Evolutionary conservation across 371 early-diverging fungal genomes (phyloP), one percentile per base, ranked within the genome.

Genomic region (Funneliformis caledonium): DNA sequence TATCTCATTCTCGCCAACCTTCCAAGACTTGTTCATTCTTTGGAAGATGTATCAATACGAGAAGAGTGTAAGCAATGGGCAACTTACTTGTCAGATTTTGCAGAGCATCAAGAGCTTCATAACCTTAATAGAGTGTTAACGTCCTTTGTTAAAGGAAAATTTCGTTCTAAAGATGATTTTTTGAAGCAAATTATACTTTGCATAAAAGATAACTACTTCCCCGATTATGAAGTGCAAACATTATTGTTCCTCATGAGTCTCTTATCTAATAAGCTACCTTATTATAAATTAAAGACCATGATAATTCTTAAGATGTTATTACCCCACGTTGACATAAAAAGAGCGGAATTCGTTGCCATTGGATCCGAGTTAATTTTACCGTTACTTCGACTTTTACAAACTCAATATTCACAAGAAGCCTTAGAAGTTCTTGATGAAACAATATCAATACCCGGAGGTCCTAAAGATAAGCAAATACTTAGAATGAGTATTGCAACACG

Each of bases 131-230:
- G 91, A 10, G 83, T 95, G 37, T 76, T 94, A 37, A 80, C 78
- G 0, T 88, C 93, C 1, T 94, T 92, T 76, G 85, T 89, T 22
- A 91, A 90, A 72, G 89, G 91, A 78, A 87, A 92, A 37, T 89
- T 93, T 77, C 88, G 95, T 48, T 86, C 88, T 48, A 89, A 91
- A 82, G 91, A 93, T 45, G 95, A 94, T 80, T 95, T 91, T 80
- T 85, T 94, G 33, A 86, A 90, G 19, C 94, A 95, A 78, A 84
- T 94, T 12, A 84, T 91, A 11, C 85, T 82, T 1, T 84, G 91
- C 7, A 83, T 95, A 64, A 85, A 91, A 2, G 93, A 94, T 47
- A 83, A 87, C 1, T 95, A 91, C 81, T 88, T 95, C 56, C 89
- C 89, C 0, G 86, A 86, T 22, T 88, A 92, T 45, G 89, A 92